A percentile compares a stretch with the other conserved stretches of the same genome.
These are phyloP conservation scores for Podospora appendiculata DNA, from an alignment of 495 filamentous ascomycete species.

Conservation along the genomic window DNA sequence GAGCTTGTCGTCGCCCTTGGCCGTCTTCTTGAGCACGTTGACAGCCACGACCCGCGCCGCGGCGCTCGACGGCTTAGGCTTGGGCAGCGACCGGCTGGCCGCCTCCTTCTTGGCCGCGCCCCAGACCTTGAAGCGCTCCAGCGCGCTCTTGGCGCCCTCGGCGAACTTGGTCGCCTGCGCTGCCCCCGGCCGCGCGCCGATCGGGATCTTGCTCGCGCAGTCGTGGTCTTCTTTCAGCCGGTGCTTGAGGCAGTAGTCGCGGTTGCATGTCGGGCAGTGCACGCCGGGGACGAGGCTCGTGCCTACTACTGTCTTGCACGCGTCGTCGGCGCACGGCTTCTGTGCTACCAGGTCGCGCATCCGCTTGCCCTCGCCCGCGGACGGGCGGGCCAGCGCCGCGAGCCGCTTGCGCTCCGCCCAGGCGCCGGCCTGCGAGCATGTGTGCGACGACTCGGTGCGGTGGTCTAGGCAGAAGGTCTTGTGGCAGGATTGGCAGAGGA, in stretches of 20 bases:
- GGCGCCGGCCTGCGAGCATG: conserved; percentile 72
- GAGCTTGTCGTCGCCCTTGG: conserved; percentile 81
- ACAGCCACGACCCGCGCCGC: conserved; percentile 54
- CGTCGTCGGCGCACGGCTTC: conserved; percentile 57
- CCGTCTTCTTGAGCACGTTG: conserved; percentile 70
- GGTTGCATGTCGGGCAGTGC: conserved; percentile 71
- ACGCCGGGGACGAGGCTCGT: conserved; percentile 71
- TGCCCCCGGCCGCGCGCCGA: conserved; percentile 52
- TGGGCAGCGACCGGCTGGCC: conserved; percentile 36
- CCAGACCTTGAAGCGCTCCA: conserved; percentile 54
- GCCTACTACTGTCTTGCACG: conserved; percentile 81
- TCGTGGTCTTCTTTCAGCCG: conserved; percentile 82
- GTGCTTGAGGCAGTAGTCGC: conserved; percentile 88
- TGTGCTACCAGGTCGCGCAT: conserved; percentile 35
- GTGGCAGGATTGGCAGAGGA: conserved; percentile 80
- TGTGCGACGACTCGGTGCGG: conserved; percentile 77
- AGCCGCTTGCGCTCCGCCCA: conserved; percentile 69
- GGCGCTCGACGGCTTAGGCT: conserved; percentile 51
- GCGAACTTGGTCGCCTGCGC: conserved; percentile 40
- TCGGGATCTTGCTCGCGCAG: conserved; percentile 58
- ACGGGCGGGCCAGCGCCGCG: conserved; percentile 40
- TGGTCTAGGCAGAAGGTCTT: conserved; percentile 92
- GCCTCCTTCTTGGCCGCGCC: conserved; percentile 38
- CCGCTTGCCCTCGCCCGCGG: conserved; percentile 34
- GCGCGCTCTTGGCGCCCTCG: conserved; percentile 55